phyloP scores from a whole-genome alignment of 2,329 filamentous ascomycete genomes.

The Colletotrichum brevisporum region DNA sequence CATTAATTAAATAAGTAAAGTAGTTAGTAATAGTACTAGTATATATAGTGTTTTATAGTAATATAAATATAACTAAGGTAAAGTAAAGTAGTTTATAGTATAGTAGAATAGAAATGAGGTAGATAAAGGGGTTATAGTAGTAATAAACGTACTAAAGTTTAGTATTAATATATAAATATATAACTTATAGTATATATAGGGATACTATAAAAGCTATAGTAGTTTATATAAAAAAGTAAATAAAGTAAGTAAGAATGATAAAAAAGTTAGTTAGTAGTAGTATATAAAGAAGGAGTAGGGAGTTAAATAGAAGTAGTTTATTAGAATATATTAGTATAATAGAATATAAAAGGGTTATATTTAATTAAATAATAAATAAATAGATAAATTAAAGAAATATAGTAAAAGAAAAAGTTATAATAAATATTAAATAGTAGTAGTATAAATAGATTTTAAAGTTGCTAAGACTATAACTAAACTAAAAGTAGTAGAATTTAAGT shows the following conservation, averaged over 20 bases:
- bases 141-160: not conserved
- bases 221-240: not conserved
- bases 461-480: too few species aligned
- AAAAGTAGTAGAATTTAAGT: too few species aligned
- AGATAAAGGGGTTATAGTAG: not conserved
- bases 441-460: fast-evolving
- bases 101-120: not conserved
- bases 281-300: not conserved
- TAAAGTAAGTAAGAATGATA: not conserved
- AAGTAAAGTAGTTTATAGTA: not conserved
- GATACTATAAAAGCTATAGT: not conserved
- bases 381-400: not conserved
- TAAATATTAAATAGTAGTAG: too few species aligned
- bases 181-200: not conserved
- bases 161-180: not conserved
- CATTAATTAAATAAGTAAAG: not conserved
- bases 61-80: not conserved
- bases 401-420: too few species aligned
- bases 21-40: not conserved
- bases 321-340: not conserved
- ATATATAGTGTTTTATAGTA: not conserved
- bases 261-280: not conserved
- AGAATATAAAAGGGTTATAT: not conserved
- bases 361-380: not conserved
- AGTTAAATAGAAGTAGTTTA: not conserved